These are phyloP conservation scores for Cytauxzoon felis DNA, from an alignment of 169 alveolate genomes.

Conservation along the genomic window DNA sequence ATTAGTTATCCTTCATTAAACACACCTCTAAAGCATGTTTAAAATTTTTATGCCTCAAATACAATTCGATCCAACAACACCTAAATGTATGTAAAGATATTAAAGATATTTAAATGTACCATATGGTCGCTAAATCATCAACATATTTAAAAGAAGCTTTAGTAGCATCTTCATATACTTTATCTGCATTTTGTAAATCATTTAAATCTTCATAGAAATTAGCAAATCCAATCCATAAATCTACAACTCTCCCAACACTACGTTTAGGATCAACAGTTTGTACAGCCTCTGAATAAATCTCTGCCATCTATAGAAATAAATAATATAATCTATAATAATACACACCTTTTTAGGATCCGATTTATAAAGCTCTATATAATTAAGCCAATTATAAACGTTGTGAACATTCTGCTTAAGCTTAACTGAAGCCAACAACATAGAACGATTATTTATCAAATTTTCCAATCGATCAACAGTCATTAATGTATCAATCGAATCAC, in stretches of 20 bases:
- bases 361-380: slow-evolving; percentile 62
- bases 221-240: slow-evolving; percentile 76
- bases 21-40: slow-evolving; percentile 57
- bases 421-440: slow-evolving; percentile 72
- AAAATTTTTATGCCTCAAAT: slow-evolving; percentile 40
- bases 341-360: slow-evolving; percentile 14
- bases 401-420: slow-evolving; percentile 86
- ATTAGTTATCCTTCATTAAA: too few relatives aligned
- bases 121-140: slow-evolving; percentile 75
- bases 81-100: slow-evolving; percentile 6
- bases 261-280: slow-evolving; percentile 72
- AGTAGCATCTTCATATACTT: slow-evolving; percentile 65
- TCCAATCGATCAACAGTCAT: slow-evolving; percentile 68
- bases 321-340: background rate
- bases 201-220: slow-evolving; percentile 68
- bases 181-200: slow-evolving; percentile 66
- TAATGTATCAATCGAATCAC: slow-evolving; percentile 55
- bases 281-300: slow-evolving; percentile 67
- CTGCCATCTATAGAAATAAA: slow-evolving; percentile 21
- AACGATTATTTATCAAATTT: slow-evolving; percentile 74
- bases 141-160: slow-evolving; percentile 68
- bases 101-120: slow-evolving; percentile 33
- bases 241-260: slow-evolving; percentile 74
- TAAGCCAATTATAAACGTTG: slow-evolving; percentile 88
- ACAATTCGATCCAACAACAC: slow-evolving; percentile 76